Conservation (phyloP, 2,329 filamentous ascomycete species). For the Neonectria coccinea region DNA sequence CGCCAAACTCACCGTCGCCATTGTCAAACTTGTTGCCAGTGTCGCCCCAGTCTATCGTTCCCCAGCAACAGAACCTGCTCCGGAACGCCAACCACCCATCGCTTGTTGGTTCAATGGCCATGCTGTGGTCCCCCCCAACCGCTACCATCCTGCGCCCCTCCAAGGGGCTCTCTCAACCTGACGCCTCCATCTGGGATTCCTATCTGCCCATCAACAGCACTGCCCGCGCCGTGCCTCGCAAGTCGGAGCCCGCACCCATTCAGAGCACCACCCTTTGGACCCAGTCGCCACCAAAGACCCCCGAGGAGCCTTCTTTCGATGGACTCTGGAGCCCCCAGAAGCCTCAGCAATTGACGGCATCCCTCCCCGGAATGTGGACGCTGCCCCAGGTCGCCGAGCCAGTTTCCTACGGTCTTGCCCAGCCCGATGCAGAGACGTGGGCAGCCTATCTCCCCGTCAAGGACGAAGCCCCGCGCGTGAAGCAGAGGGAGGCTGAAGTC, state of each 20-base stretch:
- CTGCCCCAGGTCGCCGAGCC: conserved; percentile 30
- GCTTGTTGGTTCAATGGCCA: conserved; percentile 40
- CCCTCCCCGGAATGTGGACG: conserved; percentile 42
- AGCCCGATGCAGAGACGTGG: conserved; percentile 47
- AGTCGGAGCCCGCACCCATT: conserved; percentile 46
- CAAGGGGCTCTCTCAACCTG: conserved; percentile 53
- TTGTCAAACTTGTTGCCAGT: conserved; percentile 22
- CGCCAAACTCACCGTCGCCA: conserved; percentile 18
- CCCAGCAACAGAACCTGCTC: conserved; percentile 26
- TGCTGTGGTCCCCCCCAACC: conserved; percentile 40
- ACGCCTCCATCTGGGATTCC: conserved; percentile 51
- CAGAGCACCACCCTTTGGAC: conserved; percentile 55
- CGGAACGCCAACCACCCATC: conserved; percentile 17
- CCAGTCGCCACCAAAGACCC: conserved; percentile 36
- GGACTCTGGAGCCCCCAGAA: conserved; percentile 42
- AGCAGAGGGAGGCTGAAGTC: conserved; percentile 40
- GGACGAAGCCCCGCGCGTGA: conserved; percentile 40
- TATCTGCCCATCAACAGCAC: conserved; percentile 47
- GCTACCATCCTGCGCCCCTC: conserved; percentile 36
- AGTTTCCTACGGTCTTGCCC: conserved; percentile 46
- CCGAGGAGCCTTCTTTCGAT: conserved; percentile 27
- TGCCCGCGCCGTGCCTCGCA: conserved; percentile 47
- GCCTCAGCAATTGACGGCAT: conserved; percentile 3
- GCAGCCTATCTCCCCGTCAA: conserved; percentile 39
- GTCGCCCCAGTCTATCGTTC: conserved; percentile 21